Evolutionary conservation across 139 green algal genomes (phyloP).

Genomic region (Nannochloris sp.): DNA sequence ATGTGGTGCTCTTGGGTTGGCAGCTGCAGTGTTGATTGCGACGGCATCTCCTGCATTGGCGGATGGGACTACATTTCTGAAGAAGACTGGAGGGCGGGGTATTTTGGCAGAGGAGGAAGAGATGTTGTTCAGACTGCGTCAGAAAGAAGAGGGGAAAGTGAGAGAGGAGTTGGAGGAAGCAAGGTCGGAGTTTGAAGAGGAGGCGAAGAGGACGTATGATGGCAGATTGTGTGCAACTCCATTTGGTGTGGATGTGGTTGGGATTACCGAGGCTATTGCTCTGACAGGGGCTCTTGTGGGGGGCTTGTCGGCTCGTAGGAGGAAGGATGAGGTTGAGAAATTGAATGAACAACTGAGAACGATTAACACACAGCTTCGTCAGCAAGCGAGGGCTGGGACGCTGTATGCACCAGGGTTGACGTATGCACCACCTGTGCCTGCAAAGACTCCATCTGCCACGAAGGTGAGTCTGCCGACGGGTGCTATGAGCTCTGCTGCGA

Average conservation of each 20-base stretch:
- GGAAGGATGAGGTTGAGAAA: constrained; percentile 79
- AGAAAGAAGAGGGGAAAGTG: constrained; percentile 55
- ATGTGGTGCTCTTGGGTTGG: not conserved
- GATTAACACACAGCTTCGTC: constrained; percentile 81
- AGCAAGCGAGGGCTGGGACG: constrained; percentile 81
- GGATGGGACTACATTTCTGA: constrained; percentile 19
- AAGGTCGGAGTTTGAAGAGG: constrained; percentile 14
- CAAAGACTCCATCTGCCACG: not conserved
- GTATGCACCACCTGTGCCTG: constrained; percentile 40
- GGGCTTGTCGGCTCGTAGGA: constrained; percentile 58
- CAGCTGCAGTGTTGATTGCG: constrained; percentile 11
- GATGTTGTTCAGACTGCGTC: constrained; percentile 45
- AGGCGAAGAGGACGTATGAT: constrained; percentile 2
- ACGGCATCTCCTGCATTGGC: constrained; percentile 8
- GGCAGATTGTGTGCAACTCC: constrained; percentile 89
- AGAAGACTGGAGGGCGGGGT: constrained; percentile 37
- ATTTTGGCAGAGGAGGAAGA: constrained; percentile 67
- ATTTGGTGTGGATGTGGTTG: constrained; percentile 92
- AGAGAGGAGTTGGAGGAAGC: constrained; percentile 20
- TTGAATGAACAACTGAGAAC: constrained; percentile 87
- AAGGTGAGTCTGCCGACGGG: not conserved
- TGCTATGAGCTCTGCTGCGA: not conserved
- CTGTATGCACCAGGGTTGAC: constrained; percentile 74
- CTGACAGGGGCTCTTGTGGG: constrained; percentile 65
- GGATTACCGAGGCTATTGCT: constrained; percentile 85